Conservation (phyloP, 495 filamentous ascomycete species). For the Chaetomium cochliodes region DNA sequence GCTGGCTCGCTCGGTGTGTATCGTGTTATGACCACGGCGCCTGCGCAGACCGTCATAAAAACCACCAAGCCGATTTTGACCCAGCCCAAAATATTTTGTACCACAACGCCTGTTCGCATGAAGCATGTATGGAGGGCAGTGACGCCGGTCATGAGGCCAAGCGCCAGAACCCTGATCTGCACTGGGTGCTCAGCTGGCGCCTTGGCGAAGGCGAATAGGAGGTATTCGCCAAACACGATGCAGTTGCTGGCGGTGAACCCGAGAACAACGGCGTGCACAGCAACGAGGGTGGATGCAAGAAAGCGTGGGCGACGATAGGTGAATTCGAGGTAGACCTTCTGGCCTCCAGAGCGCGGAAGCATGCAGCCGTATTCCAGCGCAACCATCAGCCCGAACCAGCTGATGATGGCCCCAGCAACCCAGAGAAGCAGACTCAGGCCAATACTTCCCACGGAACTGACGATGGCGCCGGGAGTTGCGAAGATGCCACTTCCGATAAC, state of each 20-base stretch:
- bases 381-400: conserved; percentile 25
- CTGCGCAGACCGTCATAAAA: conserved; percentile 61
- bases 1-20: conserved; percentile 22
- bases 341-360: conserved; percentile 53
- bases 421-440: conserved; percentile 64
- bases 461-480: conserved; percentile 67
- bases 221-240: conserved; percentile 65
- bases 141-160: conserved; percentile 60
- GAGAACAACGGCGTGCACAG: conserved; percentile 56
- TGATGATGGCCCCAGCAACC: conserved; percentile 37
- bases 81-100: conserved; percentile 65
- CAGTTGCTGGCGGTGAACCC: conserved; percentile 59
- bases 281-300: conserved; percentile 60
- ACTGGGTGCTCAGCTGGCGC: conserved; percentile 49
- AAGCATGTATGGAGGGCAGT: conserved; percentile 62
- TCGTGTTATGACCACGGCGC: conserved; percentile 51
- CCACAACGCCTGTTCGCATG: conserved; percentile 60
- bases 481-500: conserved; percentile 78
- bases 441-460: conserved; percentile 65
- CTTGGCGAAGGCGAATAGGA: conserved; percentile 59
- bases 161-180: conserved; percentile 57
- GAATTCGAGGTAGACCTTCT: conserved; percentile 63
- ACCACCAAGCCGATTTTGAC: conserved; percentile 65
- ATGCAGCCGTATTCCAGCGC: conserved; percentile 51
- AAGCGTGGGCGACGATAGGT: conserved; percentile 60